Conservation (phyloP, 495 filamentous ascomycete genomes). For the Daldinia loculata region DNA sequence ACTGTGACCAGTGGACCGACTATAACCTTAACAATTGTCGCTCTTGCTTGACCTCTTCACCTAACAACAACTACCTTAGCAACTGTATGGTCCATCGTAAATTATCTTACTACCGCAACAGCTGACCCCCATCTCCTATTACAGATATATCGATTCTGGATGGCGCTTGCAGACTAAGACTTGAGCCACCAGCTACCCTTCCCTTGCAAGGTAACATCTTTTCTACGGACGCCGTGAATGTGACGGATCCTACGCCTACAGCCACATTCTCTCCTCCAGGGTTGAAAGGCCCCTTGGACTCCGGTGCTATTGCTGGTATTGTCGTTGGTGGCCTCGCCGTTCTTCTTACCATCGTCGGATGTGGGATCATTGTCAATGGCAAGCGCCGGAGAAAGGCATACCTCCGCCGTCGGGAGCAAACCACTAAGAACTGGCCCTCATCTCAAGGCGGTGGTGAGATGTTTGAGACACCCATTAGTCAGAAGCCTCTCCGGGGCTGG, state of each 20-base stretch:
- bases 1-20: conserved; percentile 53
- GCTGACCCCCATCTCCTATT: conserved; percentile 8
- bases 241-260: conserved; percentile 51
- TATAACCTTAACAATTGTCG: conserved; percentile 47
- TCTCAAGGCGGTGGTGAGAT: conserved; percentile 49
- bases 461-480: conserved; percentile 60
- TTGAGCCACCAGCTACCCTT: conserved; percentile 49
- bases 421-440: conserved; percentile 51
- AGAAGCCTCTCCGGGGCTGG: conserved; percentile 57
- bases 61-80: conserved; percentile 43
- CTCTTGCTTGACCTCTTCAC: conserved; percentile 43
- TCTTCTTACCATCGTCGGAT: conserved; percentile 53
- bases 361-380: conserved; percentile 58
- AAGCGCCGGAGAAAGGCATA: conserved; percentile 57
- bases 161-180: conserved; percentile 57
- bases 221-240: conserved; percentile 50
- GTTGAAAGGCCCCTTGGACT: conserved; percentile 52
- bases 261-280: conserved; percentile 36
- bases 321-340: conserved; percentile 57
- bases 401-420: conserved; percentile 51
- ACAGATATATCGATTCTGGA: conserved; percentile 55
- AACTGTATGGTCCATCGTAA: conserved; percentile 48
- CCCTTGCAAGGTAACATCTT: conserved; percentile 62
- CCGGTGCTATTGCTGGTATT: conserved; percentile 62
- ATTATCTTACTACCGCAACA: not conserved